Conservation (phyloP, 225 moss, liverwort and hornwort species). For the Polytrichum commune region DNA sequence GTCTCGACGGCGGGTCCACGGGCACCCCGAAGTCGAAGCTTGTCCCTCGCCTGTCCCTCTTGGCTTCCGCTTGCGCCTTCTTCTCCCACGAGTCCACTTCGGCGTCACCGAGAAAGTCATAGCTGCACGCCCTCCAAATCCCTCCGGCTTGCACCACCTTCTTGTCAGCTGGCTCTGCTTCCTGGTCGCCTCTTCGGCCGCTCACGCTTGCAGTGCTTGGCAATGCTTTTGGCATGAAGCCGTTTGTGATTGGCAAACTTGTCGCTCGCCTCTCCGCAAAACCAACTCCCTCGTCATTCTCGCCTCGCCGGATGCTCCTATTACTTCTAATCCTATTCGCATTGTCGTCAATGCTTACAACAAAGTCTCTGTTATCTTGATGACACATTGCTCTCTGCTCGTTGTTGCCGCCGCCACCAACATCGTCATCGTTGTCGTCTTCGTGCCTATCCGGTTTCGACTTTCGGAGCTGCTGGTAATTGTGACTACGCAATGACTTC, state of each 20-base stretch:
- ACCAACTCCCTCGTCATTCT: background rate
- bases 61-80: background rate
- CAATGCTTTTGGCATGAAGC: background rate
- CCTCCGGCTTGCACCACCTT: background rate
- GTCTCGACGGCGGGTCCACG: conserved; percentile 26
- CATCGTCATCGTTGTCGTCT: background rate
- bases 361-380: background rate
- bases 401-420: background rate
- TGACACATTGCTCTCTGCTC: background rate
- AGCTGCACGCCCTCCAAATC: conserved; percentile 6
- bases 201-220: background rate
- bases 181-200: background rate
- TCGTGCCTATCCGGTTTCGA: background rate
- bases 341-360: conserved; percentile 10
- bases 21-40: conserved; percentile 23
- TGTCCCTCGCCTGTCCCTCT: conserved; percentile 1
- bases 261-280: background rate
- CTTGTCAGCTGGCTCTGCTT: background rate
- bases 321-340: background rate
- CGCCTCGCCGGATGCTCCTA: background rate
- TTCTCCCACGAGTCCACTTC: background rate
- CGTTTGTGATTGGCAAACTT: background rate
- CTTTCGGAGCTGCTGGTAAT: conserved; percentile 18
- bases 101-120: background rate
- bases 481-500: background rate